These are phyloP conservation scores for Prunella vulgaris DNA, from an alignment of 257 asterid genomes.

Conservation along the genomic window DNA sequence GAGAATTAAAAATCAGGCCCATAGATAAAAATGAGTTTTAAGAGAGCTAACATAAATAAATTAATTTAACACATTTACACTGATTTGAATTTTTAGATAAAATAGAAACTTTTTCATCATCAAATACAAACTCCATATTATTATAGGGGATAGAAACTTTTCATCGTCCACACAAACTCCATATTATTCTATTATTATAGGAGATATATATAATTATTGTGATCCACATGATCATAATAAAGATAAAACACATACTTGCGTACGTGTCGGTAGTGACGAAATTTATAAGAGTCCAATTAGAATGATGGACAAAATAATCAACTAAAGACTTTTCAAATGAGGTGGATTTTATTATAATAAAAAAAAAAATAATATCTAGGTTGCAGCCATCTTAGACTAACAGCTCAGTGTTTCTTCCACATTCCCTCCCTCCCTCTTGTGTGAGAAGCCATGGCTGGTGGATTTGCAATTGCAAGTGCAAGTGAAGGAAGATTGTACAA, in stretches of 20 bases:
- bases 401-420: background rate
- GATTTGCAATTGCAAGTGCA: constrained; percentile 27
- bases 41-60: too few relatives aligned
- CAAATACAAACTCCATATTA: too few relatives aligned
- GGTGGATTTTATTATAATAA: background rate
- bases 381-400: background rate
- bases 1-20: too few relatives aligned
- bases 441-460: constrained; percentile 50
- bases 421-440: too few relatives aligned
- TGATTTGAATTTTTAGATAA: too few relatives aligned
- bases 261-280: background rate
- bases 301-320: background rate
- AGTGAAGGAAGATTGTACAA: constrained; percentile 37
- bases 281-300: background rate
- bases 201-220: background rate
- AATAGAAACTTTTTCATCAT: too few relatives aligned
- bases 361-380: background rate
- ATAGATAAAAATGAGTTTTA: too few relatives aligned
- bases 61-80: too few relatives aligned
- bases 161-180: too few relatives aligned
- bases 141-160: too few relatives aligned
- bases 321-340: background rate
- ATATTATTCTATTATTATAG: too few relatives aligned
- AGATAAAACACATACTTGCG: background rate
- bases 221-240: background rate